These are phyloP conservation scores for Crassisporium funariophilum DNA, from an alignment of 768 basidiomycete genomes.

Conservation along the genomic window DNA sequence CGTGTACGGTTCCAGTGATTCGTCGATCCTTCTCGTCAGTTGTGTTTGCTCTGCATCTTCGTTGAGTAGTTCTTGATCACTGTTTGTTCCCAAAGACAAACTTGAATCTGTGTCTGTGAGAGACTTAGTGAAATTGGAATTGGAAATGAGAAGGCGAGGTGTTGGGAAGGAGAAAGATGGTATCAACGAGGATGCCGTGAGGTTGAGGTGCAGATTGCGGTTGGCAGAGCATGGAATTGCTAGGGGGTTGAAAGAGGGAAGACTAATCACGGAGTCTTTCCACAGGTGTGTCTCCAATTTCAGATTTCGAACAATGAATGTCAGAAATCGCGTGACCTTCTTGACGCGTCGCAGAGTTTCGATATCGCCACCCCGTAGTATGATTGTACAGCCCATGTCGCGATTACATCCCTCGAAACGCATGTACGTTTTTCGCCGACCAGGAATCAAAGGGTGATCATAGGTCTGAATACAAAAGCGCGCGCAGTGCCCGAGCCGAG, in stretches of 20 bases:
- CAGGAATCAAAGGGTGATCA: conserved; percentile 94
- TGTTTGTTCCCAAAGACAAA: conserved; percentile 5
- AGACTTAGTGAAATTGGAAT: conserved; percentile 3
- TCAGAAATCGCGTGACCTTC: conserved; percentile 89
- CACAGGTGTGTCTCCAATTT: conserved; percentile 94
- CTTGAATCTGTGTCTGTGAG: conserved; percentile 5
- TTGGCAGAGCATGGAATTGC: conserved; percentile 56
- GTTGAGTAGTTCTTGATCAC: conserved; percentile 53
- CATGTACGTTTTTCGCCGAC: conserved; percentile 93
- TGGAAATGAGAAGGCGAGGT: conserved; percentile 16
- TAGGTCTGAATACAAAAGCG: conserved; percentile 90
- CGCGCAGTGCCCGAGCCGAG: conserved; percentile 85
- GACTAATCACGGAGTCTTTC: conserved; percentile 83
- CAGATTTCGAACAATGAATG: conserved; percentile 89
- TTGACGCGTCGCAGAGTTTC: conserved; percentile 85
- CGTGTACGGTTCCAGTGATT: conserved; percentile 81
- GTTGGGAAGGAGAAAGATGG: conserved; percentile 16
- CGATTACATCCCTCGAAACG: conserved; percentile 94
- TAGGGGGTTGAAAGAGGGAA: conserved; percentile 65
- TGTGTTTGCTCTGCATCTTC: conserved; percentile 72
- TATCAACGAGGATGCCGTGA: conserved; percentile 20
- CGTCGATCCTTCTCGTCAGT: conserved; percentile 76
- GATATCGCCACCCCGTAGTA: conserved; percentile 85
- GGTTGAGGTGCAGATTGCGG: conserved; percentile 28
- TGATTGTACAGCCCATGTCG: conserved; percentile 93